A percentile compares a stretch with the other conserved stretches of the same genome.
These are phyloP conservation scores for Rostrohypoxylon terebratum DNA, from an alignment of 495 filamentous ascomycete genomes.

Conservation along the genomic window DNA sequence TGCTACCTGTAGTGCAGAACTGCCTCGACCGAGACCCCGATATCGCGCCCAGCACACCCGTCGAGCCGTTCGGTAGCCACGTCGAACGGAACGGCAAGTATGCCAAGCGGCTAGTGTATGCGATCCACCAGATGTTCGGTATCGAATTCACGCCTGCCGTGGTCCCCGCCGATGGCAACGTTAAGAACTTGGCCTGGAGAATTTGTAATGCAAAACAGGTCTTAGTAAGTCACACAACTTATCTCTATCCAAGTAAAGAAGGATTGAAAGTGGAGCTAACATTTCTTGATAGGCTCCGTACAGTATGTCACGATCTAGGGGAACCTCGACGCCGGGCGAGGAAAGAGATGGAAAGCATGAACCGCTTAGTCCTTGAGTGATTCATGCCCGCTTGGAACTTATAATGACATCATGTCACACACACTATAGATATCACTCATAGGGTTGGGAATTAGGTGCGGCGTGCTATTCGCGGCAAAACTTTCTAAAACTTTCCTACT, in stretches of 20 bases:
- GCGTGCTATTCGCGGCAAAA: not conserved
- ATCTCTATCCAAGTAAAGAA: not conserved
- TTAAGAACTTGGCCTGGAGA: slow-evolving; percentile 91
- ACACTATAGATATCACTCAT: not conserved
- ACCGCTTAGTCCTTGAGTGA: slow-evolving; percentile 20
- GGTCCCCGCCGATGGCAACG: slow-evolving; percentile 91
- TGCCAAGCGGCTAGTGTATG: slow-evolving; percentile 88
- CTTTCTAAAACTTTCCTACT: not conserved
- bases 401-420: not conserved
- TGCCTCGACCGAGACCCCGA: slow-evolving; percentile 94
- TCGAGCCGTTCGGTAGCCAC: slow-evolving; percentile 84
- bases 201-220: slow-evolving; percentile 96
- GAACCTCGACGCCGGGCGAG: slow-evolving; percentile 63
- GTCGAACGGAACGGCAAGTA: slow-evolving; percentile 90
- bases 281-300: slow-evolving; percentile 66
- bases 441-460: slow-evolving; percentile 1
- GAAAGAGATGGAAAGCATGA: slow-evolving; percentile 55
- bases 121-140: slow-evolving; percentile 97
- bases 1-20: slow-evolving; percentile 85
- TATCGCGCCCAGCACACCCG: slow-evolving; percentile 82
- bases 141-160: slow-evolving; percentile 95
- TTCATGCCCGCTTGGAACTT: not conserved
- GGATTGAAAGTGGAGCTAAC: slow-evolving; percentile 27
- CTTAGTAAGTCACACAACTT: slow-evolving; percentile 70
- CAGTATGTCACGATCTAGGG: slow-evolving; percentile 71